These are phyloP conservation scores for Aspergillus phoenicis DNA, from an alignment of 2,329 filamentous ascomycete species.

Conservation along the genomic window DNA sequence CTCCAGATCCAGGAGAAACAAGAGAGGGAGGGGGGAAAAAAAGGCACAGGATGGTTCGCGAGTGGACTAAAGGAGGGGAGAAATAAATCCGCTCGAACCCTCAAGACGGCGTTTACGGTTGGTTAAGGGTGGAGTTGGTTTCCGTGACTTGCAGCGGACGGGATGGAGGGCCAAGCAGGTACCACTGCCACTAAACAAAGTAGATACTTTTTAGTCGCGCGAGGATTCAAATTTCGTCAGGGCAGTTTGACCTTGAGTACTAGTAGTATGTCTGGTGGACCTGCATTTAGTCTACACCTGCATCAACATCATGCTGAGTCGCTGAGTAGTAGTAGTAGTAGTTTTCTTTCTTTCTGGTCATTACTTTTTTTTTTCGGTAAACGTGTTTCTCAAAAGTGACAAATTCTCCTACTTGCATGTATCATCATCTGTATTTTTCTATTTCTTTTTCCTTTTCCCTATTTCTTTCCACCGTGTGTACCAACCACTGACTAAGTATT, in stretches of 20 bases:
- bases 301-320: neutral
- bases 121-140: constrained; percentile 18
- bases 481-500: neutral
- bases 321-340: neutral
- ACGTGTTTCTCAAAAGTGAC: neutral
- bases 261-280: neutral
- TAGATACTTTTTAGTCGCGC: neutral
- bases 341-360: neutral
- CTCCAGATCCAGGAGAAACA: constrained; percentile 1
- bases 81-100: neutral
- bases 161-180: constrained; percentile 9
- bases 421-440: neutral
- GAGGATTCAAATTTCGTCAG: neutral
- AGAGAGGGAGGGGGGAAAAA: constrained; percentile 2
- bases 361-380: neutral
- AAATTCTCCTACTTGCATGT: neutral
- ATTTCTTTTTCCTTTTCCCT: neutral
- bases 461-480: neutral
- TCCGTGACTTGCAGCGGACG: constrained; percentile 18
- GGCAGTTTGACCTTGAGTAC: neutral
- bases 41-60: constrained; percentile 10
- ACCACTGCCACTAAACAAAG: neutral
- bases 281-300: neutral
- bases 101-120: too few species aligned
- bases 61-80: constrained; percentile 14